Base-by-base conservation (phyloP, 2,329 filamentous ascomycete species). In the Escovopsis weberi region DNA sequence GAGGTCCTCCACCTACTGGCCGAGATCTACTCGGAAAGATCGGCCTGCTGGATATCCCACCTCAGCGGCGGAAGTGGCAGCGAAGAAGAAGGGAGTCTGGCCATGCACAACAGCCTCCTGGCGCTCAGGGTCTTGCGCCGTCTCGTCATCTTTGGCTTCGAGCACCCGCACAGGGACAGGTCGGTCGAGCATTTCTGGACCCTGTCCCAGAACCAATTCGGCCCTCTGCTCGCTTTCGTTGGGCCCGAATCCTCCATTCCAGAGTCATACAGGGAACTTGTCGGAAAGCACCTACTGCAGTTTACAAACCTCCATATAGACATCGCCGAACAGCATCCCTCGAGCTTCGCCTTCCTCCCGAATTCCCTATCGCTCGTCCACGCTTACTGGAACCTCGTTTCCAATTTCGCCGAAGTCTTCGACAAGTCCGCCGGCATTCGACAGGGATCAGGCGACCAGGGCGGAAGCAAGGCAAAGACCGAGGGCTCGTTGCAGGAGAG, bases 281-380 rank as follows among this genome's bases (percentile, higher is more conserved):
- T 94, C n/a, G 83, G 84, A 50, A 93, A 87, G 56, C 88, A 95
- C 56, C 68, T 94, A 2, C 64, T 95, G 36, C 88, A 96, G 56
- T 80, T 96, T 40, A 80, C 88, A 4, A 98, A 96, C 61, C 67
- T 98, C 3, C 91, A 96, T 57, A 71, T 93, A 34, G 80, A 86
- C 43, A 89, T 96, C 80, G 78, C 85, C 1, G 76, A 77, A 40
- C 65, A 70, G 5, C 87, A 94, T 57, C 79, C 88, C 1, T 80
- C 83, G 4, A 84, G 86, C 43, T 96, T 95, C 59, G 79, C 81
- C 1, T 69, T 85, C 11, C 71, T 98, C 6, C 85, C 87, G 2
- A 80, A 85, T 53, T 87, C 85, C 2, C 65, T 94, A 12, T 69
- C 78, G 12, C 74, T 96, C 23, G 79, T 85, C 2, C 77, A 76